Percentiles rank a stretch among this genome's conserved stretches.
Evolutionary conservation across 2,329 filamentous ascomycete genomes (phyloP).

Genomic region (Colletotrichum orchidophilum): DNA sequence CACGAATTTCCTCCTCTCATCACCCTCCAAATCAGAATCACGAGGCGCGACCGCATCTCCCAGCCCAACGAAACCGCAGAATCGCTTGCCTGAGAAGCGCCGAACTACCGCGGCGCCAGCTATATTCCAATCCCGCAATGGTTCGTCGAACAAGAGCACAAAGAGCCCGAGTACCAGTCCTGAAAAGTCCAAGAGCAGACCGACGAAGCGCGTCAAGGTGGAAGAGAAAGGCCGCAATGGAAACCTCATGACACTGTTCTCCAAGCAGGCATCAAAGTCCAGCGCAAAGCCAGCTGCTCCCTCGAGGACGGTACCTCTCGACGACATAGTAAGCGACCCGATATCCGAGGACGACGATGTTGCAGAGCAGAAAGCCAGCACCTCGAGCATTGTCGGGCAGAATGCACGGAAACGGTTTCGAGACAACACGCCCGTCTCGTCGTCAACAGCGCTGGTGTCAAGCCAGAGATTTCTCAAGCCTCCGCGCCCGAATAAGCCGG

Average conservation of each 20-base stretch:
- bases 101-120: slow-evolving; percentile 27
- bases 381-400: slow-evolving; percentile 64
- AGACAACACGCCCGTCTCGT: slow-evolving; percentile 39
- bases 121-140: slow-evolving; percentile 37
- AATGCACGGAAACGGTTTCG: slow-evolving; percentile 64
- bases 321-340: slow-evolving; percentile 63
- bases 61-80: slow-evolving; percentile 49
- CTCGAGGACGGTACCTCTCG: slow-evolving; percentile 47
- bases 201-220: slow-evolving; percentile 43
- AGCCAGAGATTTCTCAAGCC: slow-evolving; percentile 65
- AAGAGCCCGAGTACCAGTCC: slow-evolving; percentile 58
- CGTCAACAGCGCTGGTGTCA: slow-evolving; percentile 38
- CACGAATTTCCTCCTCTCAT: slow-evolving; percentile 63
- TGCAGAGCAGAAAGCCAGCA: slow-evolving; percentile 58
- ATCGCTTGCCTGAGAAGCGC: background rate
- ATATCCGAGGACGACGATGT: slow-evolving; percentile 71
- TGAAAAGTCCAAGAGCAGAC: slow-evolving; percentile 54
- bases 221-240: slow-evolving; percentile 64
- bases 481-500: slow-evolving; percentile 42
- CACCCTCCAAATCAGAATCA: slow-evolving; percentile 52
- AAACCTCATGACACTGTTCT: slow-evolving; percentile 68
- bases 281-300: background rate
- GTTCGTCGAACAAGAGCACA: slow-evolving; percentile 36
- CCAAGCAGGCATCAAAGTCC: slow-evolving; percentile 65
- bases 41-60: slow-evolving; percentile 48